Percentiles rank a stretch among this genome's conserved stretches.
Conservation (phyloP, 805 yeast genomes). For the Candida pseudoglaebosa region DNA sequence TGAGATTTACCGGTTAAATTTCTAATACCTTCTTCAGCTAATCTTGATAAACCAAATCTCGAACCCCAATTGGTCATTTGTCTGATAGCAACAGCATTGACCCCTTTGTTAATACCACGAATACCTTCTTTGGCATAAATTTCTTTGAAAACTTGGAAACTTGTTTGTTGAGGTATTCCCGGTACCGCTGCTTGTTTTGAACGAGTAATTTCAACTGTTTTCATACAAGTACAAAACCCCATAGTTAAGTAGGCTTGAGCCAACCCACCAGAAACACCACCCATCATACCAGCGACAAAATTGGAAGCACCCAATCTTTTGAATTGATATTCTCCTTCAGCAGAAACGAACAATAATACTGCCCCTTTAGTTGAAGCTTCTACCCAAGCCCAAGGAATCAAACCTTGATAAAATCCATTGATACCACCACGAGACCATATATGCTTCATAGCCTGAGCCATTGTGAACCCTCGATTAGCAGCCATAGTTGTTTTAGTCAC, state of each 20-base stretch:
- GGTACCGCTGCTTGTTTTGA: conserved; percentile 61
- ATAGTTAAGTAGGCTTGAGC: conserved; percentile 94
- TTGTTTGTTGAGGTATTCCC: conserved; percentile 64
- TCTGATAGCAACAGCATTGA: conserved; percentile 97
- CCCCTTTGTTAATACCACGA: conserved; percentile 94
- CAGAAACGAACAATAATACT: conserved; percentile 83
- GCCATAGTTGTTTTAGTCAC: conserved; percentile 98
- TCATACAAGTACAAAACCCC: conserved; percentile 99
- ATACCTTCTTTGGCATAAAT: conserved; percentile 85
- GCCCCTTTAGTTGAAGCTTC: conserved; percentile 99
- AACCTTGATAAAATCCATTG: conserved; percentile 91
- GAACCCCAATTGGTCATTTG: conserved; percentile 99
- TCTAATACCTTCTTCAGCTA: conserved; percentile 84
- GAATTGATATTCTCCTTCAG: conserved; percentile 84
- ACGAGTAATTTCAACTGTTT: conserved; percentile 96
- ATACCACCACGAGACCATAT: conserved; percentile 95
- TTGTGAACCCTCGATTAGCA: conserved; percentile 75
- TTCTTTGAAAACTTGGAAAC: conserved; percentile 82
- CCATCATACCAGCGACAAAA: conserved; percentile 86
- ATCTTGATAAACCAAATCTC: conserved; percentile 86
- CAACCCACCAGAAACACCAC: conserved; percentile 94
- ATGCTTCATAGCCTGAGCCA: conserved; percentile 62
- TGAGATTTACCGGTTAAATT: conserved; percentile 53
- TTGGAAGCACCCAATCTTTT: conserved; percentile 55
- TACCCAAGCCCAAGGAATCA: conserved; percentile 99